These are phyloP conservation scores for Fraxinus floribunda DNA, from an alignment of 305 asterid species.

Conservation along the genomic window DNA sequence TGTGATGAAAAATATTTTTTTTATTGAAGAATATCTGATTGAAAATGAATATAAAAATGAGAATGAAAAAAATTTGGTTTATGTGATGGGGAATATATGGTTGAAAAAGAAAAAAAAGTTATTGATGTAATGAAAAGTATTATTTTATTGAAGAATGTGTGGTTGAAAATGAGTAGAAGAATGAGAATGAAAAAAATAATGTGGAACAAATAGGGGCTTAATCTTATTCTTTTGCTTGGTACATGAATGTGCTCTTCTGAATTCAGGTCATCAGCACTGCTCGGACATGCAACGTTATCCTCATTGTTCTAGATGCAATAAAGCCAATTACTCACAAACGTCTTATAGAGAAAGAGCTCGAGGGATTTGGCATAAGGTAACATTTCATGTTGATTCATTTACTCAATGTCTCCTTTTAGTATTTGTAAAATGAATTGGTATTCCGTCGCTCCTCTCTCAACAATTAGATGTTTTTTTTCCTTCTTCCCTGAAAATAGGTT, in stretches of 20 bases:
- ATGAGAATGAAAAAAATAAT: no score
- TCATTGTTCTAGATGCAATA: slow-evolving; percentile 93
- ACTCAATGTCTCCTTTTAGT: neutral
- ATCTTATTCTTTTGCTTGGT: slow-evolving; percentile 21
- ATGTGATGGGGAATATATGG: no score
- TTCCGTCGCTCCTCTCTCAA: neutral
- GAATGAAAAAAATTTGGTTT: no score
- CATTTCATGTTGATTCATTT: neutral
- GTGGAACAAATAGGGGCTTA: no score
- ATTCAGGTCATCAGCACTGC: slow-evolving; percentile 95
- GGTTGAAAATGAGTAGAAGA: no score
- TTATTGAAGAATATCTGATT: no score
- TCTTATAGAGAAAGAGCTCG: slow-evolving; percentile 91
- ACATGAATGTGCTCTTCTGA: slow-evolving; percentile 19
- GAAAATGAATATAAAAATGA: no score
- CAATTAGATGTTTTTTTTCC: slow-evolving; percentile 4
- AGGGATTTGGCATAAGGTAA: slow-evolving; percentile 98
- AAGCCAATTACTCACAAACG: slow-evolving; percentile 97
- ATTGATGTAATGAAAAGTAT: no score
- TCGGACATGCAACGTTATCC: slow-evolving; percentile 92
- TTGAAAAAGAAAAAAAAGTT: no score
- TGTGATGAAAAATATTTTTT: no score
- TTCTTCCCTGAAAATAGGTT: slow-evolving; percentile 45
- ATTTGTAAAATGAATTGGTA: neutral
- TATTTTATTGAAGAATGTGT: no score